Base-by-base conservation (phyloP, 1,284 basidiomycete genomes). In the Mycena citricolor region DNA sequence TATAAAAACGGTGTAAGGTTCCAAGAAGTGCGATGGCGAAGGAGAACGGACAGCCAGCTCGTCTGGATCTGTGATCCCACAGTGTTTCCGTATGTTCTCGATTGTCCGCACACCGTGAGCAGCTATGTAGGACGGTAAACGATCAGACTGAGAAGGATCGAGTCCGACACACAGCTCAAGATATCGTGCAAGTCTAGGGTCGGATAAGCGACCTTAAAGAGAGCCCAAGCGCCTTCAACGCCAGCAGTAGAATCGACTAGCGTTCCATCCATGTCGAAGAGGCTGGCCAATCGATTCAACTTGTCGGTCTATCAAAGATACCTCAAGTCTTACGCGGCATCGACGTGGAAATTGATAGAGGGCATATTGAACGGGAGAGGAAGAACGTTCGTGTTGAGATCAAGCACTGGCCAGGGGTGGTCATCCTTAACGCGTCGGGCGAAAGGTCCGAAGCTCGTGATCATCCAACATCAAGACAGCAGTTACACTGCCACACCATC, bases 251-350 rank as follows among this genome's bases (percentile, higher is more conserved):
- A 86, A 61, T 88, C 81, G 41, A 89, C 73, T 40, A 89, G 67
- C 24, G 86, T 90, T 44, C 85, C 85, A 60, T 86, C 86, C 85
- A 87, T 88, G 61, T 88, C 85, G 58, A 86, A 86, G 12, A 86
- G 68, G 49, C 84, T 86, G 50, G 39, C 34, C 31, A 33, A 29
- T 47, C 34, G 49, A 34, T 35, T 44, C 34, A 44, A 28, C 36
- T 22, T 37, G n/a, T n/a, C n/a, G n/a, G n/a, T n/a, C n/a, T n/a
- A 35, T 55, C 42, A 40, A 33, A 20, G 23, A 32, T 25, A 21
- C 31, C 17, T 25, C 39, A 56, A 42, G 24, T 62, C 74, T 55
- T 63, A 77, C 81, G 81, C 71, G 30, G 78, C 80, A 64, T 76
- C 73, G 32, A 76, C 74, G 39, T 67, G 66, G 28, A 81, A 65